phyloP scores from a whole-genome alignment of 1,139 yeast genomes.

The Nakaseomyces sp. region DNA sequence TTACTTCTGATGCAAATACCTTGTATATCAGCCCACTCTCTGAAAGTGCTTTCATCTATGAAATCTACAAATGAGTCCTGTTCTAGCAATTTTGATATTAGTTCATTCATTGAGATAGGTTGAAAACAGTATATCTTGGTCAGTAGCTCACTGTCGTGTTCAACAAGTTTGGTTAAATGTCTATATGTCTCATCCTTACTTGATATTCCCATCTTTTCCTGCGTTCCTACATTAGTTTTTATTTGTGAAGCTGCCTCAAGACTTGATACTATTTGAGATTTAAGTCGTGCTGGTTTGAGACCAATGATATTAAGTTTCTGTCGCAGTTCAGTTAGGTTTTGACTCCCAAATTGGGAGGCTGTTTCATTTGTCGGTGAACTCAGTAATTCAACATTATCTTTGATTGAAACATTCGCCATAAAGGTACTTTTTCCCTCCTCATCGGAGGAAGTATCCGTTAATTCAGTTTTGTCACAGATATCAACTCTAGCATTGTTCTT shows the following conservation, averaged over 20 bases:
- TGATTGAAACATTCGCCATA: not conserved
- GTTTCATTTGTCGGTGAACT: slow-evolving; percentile 7
- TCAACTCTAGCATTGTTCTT: not conserved
- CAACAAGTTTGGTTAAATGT: slow-evolving; percentile 19
- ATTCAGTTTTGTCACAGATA: not conserved
- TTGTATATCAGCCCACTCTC: slow-evolving; percentile 28
- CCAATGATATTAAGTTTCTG: slow-evolving; percentile 21
- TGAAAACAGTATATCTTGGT: slow-evolving; percentile 26
- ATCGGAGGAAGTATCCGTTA: slow-evolving; percentile 5
- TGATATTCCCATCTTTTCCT: slow-evolving; percentile 4
- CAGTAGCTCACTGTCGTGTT: slow-evolving; percentile 16
- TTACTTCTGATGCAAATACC: slow-evolving; percentile 24
- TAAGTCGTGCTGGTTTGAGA: slow-evolving; percentile 24
- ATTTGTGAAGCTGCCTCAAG: slow-evolving; percentile 24
- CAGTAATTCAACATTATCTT: not conserved
- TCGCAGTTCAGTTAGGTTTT: slow-evolving; percentile 14
- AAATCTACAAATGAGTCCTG: slow-evolving; percentile 23
- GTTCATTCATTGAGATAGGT: slow-evolving; percentile 20
- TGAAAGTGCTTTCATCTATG: slow-evolving; percentile 25
- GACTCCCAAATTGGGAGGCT: not conserved
- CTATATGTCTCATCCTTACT: slow-evolving; percentile 17
- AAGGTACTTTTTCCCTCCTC: not conserved
- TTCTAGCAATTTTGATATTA: slow-evolving; percentile 15
- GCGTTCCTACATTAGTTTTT: not conserved
- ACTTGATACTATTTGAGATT: slow-evolving; percentile 24